Percentiles rank a stretch among this genome's conserved stretches.
Evolutionary conservation across 345 rosid species (phyloP).

Genomic region (Odontarrhena argentea): DNA sequence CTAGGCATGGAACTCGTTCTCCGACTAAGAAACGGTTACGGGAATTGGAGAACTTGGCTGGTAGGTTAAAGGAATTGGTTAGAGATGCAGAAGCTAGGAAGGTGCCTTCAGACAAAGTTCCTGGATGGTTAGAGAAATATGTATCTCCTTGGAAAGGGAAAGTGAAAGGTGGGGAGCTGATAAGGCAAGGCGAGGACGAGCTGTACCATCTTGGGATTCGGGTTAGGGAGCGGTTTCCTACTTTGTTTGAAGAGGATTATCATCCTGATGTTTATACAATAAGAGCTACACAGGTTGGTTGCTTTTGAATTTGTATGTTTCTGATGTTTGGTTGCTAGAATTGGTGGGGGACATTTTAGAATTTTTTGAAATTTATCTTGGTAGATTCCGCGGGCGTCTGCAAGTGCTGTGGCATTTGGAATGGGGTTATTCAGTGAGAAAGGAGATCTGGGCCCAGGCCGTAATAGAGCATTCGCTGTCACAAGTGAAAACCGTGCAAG

Average conservation of each 20-base stretch:
- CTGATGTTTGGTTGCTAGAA: background rate
- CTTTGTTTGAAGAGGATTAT: constrained; percentile 70
- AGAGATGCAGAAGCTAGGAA: constrained; percentile 60
- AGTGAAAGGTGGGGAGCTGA: constrained; percentile 80
- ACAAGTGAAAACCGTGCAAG: constrained; percentile 92
- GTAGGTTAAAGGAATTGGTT: constrained; percentile 57
- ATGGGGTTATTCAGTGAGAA: constrained; percentile 83
- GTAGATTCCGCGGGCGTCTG: constrained; percentile 92
- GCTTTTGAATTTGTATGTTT: background rate
- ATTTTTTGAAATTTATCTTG: constrained; percentile 11
- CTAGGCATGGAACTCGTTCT: constrained; percentile 96
- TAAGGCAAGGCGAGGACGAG: constrained; percentile 77
- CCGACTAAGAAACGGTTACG: constrained; percentile 85
- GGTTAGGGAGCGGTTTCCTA: constrained; percentile 69
- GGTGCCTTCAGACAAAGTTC: constrained; percentile 49
- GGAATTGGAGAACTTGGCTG: constrained; percentile 70
- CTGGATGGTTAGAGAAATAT: constrained; percentile 77
- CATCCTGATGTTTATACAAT: constrained; percentile 84
- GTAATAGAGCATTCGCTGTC: constrained; percentile 82
- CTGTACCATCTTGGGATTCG: constrained; percentile 74
- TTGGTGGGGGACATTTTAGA: background rate
- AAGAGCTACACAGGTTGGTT: constrained; percentile 79
- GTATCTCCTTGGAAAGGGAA: constrained; percentile 86
- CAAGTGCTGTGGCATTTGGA: constrained; percentile 98
- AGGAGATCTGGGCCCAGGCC: constrained; percentile 82